Conservation (phyloP, 164 flowering plant genomes). For the Liquidambar formosana region DNA sequence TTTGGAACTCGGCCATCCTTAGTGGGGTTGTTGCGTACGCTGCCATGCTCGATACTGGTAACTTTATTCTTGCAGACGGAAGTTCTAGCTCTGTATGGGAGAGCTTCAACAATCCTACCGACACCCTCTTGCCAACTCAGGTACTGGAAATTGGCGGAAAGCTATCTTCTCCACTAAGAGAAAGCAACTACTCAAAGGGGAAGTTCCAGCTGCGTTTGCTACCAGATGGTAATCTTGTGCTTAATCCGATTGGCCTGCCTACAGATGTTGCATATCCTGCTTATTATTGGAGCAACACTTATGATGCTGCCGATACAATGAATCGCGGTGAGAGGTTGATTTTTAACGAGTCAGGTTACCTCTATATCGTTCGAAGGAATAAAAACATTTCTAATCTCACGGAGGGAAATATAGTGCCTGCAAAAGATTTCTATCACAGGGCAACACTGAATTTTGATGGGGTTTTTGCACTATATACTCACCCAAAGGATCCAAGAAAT, state of each 20-base stretch:
- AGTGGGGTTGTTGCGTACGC: too few relatives aligned
- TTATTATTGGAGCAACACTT: neutral
- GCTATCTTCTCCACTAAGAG: too few relatives aligned
- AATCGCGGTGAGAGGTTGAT: too few relatives aligned
- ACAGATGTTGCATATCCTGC: neutral
- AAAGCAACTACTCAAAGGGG: neutral
- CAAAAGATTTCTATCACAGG: neutral
- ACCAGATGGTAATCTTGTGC: conserved; percentile 7
- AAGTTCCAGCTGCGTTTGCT: too few relatives aligned
- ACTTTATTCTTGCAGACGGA: neutral
- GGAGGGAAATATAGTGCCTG: neutral
- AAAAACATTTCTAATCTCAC: neutral
- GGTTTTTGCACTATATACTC: neutral
- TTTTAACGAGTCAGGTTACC: neutral
- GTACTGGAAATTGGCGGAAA: neutral
- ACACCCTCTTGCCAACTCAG: neutral
- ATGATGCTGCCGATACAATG: neutral
- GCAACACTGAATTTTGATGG: conserved; percentile 5
- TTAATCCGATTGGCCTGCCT: neutral
- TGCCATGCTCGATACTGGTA: too few relatives aligned
- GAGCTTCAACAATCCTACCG: conserved; percentile 2
- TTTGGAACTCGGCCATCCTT: too few relatives aligned
- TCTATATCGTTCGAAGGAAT: neutral
- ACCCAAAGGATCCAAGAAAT: neutral
- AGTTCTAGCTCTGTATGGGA: neutral